Evolutionary conservation across 1,284 basidiomycete species (phyloP).

Genomic region (Agroathelia rolfsii): DNA sequence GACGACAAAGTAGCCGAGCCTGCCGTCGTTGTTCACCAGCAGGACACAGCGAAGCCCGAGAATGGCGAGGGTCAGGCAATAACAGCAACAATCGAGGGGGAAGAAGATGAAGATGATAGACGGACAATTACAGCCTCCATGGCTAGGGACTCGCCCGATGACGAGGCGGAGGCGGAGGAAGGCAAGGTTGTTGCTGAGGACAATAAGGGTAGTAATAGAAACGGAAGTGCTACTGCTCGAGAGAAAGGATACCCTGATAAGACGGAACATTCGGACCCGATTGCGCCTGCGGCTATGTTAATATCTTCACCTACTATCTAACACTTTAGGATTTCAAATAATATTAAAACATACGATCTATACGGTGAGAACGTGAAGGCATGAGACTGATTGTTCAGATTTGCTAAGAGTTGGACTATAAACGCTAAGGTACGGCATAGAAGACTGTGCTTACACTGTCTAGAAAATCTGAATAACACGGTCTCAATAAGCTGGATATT

Average conservation of each 20-base stretch:
- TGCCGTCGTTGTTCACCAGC: too few species aligned
- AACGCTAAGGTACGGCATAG: too few species aligned
- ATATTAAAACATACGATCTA: too few species aligned
- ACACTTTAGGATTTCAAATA: too few species aligned
- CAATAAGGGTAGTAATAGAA: not conserved
- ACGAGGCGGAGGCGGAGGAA: constrained; percentile 9
- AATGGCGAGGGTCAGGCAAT: constrained; percentile 1
- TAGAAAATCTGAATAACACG: too few species aligned
- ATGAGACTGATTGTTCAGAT: too few species aligned
- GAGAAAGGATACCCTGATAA: constrained; percentile 1
- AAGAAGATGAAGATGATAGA: constrained; percentile 45
- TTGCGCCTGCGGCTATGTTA: constrained; percentile 1
- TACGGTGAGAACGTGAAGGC: too few species aligned
- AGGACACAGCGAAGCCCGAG: constrained; percentile 3
- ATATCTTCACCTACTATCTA: not conserved
- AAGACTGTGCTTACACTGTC: too few species aligned
- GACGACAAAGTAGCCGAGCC: too few species aligned
- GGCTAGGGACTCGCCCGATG: constrained; percentile 10
- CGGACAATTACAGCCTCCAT: constrained; percentile 50
- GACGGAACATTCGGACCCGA: not conserved
- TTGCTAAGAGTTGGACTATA: too few species aligned
- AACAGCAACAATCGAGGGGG: constrained; percentile 11
- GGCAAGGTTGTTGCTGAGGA: constrained; percentile 26
- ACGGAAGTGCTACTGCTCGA: constrained; percentile 1
- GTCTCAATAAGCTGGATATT: too few species aligned